Conservation (phyloP, 2,329 filamentous ascomycete species). For the Neophaeococcomyces aloes region DNA sequence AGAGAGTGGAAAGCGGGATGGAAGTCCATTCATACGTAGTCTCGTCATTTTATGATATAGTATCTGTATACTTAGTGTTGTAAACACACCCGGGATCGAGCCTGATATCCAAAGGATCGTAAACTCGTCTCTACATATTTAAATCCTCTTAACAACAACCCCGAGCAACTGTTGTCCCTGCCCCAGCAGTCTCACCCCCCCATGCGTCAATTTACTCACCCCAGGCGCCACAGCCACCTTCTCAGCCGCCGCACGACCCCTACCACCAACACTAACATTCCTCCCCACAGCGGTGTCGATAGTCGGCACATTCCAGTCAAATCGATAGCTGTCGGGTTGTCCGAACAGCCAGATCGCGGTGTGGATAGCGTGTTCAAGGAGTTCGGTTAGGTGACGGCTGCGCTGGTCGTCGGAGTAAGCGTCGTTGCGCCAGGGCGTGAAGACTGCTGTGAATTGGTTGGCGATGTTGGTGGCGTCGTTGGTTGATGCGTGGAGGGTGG, state of each 20-base stretch:
- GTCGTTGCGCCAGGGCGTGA: constrained; percentile 9
- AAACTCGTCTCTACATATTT: too few species aligned
- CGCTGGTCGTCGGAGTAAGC: constrained; percentile 7
- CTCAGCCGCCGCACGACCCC: too few species aligned
- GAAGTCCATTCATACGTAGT: too few species aligned
- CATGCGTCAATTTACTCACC: neutral
- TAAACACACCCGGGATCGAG: too few species aligned
- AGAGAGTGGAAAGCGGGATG: too few species aligned
- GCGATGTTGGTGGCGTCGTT: neutral
- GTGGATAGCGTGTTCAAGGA: constrained; percentile 7
- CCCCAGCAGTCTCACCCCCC: neutral
- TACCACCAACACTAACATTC: too few species aligned
- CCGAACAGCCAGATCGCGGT: constrained; percentile 9
- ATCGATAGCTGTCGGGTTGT: constrained; percentile 8
- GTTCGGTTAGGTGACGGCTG: constrained; percentile 6
- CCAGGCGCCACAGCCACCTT: neutral
- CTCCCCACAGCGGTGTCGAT: neutral
- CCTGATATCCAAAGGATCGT: too few species aligned
- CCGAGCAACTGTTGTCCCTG: neutral
- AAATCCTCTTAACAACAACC: neutral
- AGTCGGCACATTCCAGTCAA: constrained; percentile 5
- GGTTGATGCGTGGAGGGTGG: neutral
- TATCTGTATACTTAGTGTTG: too few species aligned
- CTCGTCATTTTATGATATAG: too few species aligned
- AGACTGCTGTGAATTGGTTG: constrained; percentile 7